These are phyloP conservation scores for Plantago elongata DNA, from an alignment of 257 asterid species.

Conservation along the genomic window DNA sequence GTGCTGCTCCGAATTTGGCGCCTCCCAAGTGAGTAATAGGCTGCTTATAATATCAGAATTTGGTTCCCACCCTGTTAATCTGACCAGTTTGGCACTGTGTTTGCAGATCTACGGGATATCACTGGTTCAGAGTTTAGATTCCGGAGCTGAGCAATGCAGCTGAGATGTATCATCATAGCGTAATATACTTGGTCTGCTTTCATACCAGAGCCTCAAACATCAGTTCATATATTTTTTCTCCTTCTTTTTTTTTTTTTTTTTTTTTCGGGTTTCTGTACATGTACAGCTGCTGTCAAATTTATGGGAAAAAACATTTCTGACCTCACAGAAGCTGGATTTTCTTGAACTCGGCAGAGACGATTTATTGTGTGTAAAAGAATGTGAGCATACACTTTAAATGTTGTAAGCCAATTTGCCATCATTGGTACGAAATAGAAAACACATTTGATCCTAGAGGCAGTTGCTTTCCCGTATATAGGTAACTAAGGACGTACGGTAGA, in stretches of 20 bases:
- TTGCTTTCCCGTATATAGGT: too few relatives aligned
- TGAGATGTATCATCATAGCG: neutral
- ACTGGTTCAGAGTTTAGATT: conserved; percentile 10
- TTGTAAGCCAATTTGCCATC: neutral
- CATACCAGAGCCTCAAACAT: conserved; percentile 16
- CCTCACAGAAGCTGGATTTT: too few relatives aligned
- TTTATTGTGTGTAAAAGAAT: neutral
- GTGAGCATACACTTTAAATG: neutral
- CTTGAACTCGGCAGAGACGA: too few relatives aligned
- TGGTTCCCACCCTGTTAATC: neutral
- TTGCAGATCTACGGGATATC: conserved; percentile 22
- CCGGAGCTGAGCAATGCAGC: conserved; percentile 1
- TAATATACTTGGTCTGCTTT: neutral
- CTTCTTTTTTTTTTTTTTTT: neutral
- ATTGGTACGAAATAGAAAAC: neutral
- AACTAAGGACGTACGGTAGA: too few relatives aligned
- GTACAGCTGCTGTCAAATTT: conserved; percentile 1
- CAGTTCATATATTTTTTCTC: conserved; percentile 11
- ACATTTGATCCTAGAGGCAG: too few relatives aligned
- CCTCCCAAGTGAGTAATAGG: conserved; percentile 30
- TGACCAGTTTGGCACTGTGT: conserved; percentile 7
- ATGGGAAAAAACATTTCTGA: too few relatives aligned
- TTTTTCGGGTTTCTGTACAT: conserved; percentile 1
- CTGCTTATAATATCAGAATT: neutral
- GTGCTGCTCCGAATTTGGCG: conserved; percentile 24